Conservation (phyloP, 306 rosid species). For the Alnus rubra region DNA sequence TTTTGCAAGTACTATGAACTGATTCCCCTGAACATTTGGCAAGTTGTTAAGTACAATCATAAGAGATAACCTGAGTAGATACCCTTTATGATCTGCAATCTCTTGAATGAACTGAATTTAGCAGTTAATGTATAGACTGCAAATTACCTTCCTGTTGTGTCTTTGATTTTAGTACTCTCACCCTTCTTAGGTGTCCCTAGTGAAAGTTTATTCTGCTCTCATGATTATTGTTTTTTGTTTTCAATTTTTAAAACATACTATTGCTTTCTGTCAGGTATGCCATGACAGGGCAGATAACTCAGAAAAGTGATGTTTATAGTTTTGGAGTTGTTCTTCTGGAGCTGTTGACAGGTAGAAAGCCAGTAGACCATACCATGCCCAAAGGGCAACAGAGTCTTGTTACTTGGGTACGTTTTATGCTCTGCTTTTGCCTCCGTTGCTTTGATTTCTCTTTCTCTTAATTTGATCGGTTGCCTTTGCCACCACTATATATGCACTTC, state of each 20-base stretch:
- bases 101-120: conserved; percentile 12
- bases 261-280: conserved; percentile 68
- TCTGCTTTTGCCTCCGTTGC: not conserved
- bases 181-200: not conserved
- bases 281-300: conserved; percentile 98
- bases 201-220: not conserved
- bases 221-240: not conserved
- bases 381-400: conserved; percentile 99
- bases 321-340: conserved; percentile 97
- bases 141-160: not conserved
- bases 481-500: conserved; percentile 2
- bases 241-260: not conserved
- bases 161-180: not conserved
- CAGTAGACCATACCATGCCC: conserved; percentile 98
- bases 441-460: not conserved
- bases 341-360: conserved; percentile 95
- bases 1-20: not conserved
- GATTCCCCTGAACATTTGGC: not conserved
- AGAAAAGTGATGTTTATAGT: conserved; percentile 95
- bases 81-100: not conserved
- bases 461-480: conserved; percentile 3
- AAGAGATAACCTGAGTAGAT: not conserved
- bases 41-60: not conserved
- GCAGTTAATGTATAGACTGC: not conserved
- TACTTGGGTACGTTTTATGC: conserved; percentile 71